Percentiles rank a stretch among this genome's conserved stretches.
Evolutionary conservation across 192 early-diverging fungal genomes (phyloP).

Genomic region (Umbelopsis ramanniana): DNA sequence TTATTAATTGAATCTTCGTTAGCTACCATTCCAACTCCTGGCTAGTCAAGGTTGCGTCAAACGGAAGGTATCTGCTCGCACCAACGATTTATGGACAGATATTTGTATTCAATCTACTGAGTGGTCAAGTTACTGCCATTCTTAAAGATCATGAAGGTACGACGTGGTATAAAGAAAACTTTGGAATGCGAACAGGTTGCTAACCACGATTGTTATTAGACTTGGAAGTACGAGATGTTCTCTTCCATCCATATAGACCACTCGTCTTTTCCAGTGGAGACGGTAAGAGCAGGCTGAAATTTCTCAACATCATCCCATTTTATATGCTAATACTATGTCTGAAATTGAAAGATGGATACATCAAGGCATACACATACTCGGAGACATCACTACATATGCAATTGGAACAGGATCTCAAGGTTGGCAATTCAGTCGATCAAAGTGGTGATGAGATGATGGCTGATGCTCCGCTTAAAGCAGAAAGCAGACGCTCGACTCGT

Average conservation of each 20-base stretch:
- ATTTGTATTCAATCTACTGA: slow-evolving; percentile 80
- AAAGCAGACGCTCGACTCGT: not conserved
- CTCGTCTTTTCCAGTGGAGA: slow-evolving; percentile 87
- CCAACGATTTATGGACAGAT: slow-evolving; percentile 90
- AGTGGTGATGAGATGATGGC: slow-evolving; percentile 15
- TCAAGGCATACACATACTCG: slow-evolving; percentile 65
- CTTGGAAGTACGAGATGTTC: slow-evolving; percentile 91
- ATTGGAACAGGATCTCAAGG: slow-evolving; percentile 2
- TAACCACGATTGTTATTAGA: slow-evolving; percentile 42
- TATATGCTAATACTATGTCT: too few species aligned
- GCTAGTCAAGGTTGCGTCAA: slow-evolving; percentile 88
- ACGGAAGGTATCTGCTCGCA: slow-evolving; percentile 87
- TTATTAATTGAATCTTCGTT: slow-evolving; percentile 10
- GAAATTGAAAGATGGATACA: slow-evolving; percentile 57
- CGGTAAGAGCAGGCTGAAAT: slow-evolving; percentile 48
- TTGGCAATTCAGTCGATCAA: slow-evolving; percentile 8
- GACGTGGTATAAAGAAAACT: not conserved
- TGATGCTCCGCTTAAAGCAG: slow-evolving; percentile 1
- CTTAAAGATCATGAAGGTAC: slow-evolving; percentile 84
- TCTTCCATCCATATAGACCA: slow-evolving; percentile 83
- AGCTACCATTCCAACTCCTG: slow-evolving; percentile 92
- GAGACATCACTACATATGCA: not conserved
- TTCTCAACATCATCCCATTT: too few species aligned
- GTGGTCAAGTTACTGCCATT: slow-evolving; percentile 75
- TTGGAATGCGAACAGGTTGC: not conserved